phyloP scores from a whole-genome alignment of 169 alveolate genomes.

The Cryptosporidium bovis region DNA sequence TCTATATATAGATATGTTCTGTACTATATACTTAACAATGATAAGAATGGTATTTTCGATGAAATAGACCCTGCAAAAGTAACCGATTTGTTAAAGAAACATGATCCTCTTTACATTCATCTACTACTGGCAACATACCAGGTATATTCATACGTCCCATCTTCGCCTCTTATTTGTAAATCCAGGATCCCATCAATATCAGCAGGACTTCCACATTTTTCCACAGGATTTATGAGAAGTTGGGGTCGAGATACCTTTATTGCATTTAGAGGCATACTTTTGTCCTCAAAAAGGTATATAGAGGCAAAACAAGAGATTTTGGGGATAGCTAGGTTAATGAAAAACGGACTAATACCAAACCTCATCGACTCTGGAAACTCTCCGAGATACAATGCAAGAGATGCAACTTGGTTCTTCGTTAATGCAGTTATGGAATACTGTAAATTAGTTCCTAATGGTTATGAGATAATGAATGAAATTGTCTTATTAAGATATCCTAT shows the following conservation, averaged over 20 bases:
- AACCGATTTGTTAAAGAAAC: constrained; percentile 12
- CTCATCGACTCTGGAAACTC: constrained; percentile 90
- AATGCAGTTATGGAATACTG: constrained; percentile 90
- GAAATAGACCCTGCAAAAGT: constrained; percentile 2
- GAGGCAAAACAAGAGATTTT: constrained; percentile 78
- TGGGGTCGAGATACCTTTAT: constrained; percentile 98
- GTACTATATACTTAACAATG: constrained; percentile 26
- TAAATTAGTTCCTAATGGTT: constrained; percentile 83
- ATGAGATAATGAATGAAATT: constrained; percentile 81
- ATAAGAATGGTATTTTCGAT: not conserved
- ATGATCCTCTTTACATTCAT: constrained; percentile 46
- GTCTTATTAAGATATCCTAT: constrained; percentile 86
- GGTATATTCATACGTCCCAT: constrained; percentile 82
- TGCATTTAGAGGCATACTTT: constrained; percentile 88
- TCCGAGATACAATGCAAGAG: constrained; percentile 95
- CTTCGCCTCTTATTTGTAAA: constrained; percentile 78
- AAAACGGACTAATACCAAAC: constrained; percentile 94
- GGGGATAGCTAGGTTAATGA: constrained; percentile 90
- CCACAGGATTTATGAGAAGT: constrained; percentile 91
- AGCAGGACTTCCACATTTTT: constrained; percentile 95
- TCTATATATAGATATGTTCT: constrained; percentile 50
- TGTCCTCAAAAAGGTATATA: constrained; percentile 80
- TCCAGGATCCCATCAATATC: constrained; percentile 82
- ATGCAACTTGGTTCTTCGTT: constrained; percentile 94
- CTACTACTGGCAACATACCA: constrained; percentile 78